phyloP scores from a whole-genome alignment of 1,284 basidiomycete species.

The Ganoderma leucocontextum region DNA sequence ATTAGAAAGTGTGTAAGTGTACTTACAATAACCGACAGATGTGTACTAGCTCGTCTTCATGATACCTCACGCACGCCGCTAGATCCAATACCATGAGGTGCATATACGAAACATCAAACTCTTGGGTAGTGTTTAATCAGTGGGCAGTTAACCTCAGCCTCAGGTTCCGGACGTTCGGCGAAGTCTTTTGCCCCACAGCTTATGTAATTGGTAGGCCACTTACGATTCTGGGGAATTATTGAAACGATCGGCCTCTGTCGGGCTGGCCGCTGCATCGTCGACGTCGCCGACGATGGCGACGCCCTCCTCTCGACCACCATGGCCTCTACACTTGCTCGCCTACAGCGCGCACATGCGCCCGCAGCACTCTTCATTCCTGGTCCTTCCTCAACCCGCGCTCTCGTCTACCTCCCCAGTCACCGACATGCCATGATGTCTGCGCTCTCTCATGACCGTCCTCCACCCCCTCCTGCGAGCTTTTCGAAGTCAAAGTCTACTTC shows the following conservation, averaged over 20 bases:
- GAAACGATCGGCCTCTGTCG: conserved; percentile 24
- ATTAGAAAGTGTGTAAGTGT: too few species aligned
- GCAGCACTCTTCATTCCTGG: conserved; percentile 19
- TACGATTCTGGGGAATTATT: conserved; percentile 10
- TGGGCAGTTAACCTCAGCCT: too few species aligned
- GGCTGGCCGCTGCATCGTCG: conserved; percentile 5
- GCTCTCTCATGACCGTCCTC: conserved; percentile 41
- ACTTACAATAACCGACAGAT: too few species aligned
- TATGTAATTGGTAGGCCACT: too few species aligned
- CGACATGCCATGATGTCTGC: conserved; percentile 71
- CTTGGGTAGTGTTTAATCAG: too few species aligned
- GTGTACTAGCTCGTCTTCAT: too few species aligned
- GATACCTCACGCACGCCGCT: too few species aligned
- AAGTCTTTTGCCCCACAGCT: conserved; percentile 28
- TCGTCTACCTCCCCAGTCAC: conserved; percentile 41
- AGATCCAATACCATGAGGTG: too few species aligned
- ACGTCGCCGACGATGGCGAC: conserved; percentile 20
- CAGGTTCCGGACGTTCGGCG: too few species aligned
- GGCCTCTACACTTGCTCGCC: conserved; percentile 32
- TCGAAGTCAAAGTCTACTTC: conserved; percentile 36
- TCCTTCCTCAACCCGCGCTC: conserved; percentile 24
- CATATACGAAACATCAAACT: too few species aligned
- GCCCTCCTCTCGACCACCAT: conserved; percentile 19
- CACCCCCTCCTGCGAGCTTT: conserved; percentile 30
- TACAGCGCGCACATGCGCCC: conserved; percentile 31